Evolutionary conservation across 78 protist species (phyloP), one percentile per base, ranked within the genome.

Genomic region (Monosiga brevicollis): DNA sequence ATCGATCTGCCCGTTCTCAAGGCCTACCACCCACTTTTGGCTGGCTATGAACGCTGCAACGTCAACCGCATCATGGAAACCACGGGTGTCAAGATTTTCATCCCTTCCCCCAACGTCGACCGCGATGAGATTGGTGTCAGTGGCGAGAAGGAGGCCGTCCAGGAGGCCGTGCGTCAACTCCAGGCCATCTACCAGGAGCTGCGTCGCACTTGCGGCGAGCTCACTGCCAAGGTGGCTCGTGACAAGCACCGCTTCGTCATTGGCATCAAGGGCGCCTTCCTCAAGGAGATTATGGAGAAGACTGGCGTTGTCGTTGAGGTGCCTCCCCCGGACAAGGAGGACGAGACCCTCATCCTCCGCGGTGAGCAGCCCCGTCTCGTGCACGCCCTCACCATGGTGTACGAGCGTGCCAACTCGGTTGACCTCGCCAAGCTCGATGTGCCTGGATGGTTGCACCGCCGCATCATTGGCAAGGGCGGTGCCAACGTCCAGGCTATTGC

Each of bases 301-400:
- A 77, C 81, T 9, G 81, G 81, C 81, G 81, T 77, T 71, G 81
- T 37, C 72, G 38, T 77, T 40, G 43, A 77, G 81, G 20, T 77
- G 81, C 81, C 81, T 23, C 81, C 62, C 25, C 39, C 43, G 26
- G 79, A 76, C 29, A 2, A 39, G 35, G 32, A 24, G 25, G 71
- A 2, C 41, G 71, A 77, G 72, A 35, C 10, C 39, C 26, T 77
- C 81, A 77, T 42, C 71, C 6, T 77, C 40, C 43, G 41, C 38
- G 81, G 81, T 9, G 22, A 22, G 11, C 43, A 42, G 40, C 40
- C 1, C 26, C 40, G 42, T 11, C 81, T 77, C 38, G 81, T 40
- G 81, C 32, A 26, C 36, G 81, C 81, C 26, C 81, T 77, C 38
- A 41, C 6, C 41, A 37, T 42, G 39, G 81, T 77, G 42, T 1